Percentiles rank a stretch among this genome's conserved stretches.
These are phyloP conservation scores for Xylaria sp. DNA, from an alignment of 2,329 filamentous ascomycete species.

Conservation along the genomic window DNA sequence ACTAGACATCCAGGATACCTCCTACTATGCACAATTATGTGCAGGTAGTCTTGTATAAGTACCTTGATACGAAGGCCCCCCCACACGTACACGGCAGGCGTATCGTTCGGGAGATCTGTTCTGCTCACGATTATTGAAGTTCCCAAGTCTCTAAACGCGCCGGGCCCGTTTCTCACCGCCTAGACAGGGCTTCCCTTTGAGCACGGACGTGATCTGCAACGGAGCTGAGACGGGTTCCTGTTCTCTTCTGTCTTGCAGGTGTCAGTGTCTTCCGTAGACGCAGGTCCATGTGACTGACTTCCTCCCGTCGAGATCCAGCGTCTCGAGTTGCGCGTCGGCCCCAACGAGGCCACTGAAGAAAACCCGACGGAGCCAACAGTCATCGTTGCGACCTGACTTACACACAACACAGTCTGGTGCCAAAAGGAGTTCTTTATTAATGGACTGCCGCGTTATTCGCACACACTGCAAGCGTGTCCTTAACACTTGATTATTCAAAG, in stretches of 20 bases:
- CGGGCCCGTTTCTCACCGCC: background rate
- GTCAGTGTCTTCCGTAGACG: background rate
- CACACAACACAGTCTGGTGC: background rate
- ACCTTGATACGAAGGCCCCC: background rate
- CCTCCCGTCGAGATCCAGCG: background rate
- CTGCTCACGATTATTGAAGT: background rate
- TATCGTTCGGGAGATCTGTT: background rate
- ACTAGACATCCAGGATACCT: background rate
- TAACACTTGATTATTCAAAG: background rate
- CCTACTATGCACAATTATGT: background rate
- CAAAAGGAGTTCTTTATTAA: background rate
- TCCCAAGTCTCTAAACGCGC: background rate
- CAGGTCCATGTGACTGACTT: conserved; percentile 10
- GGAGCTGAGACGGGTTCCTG: background rate
- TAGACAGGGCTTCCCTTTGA: background rate
- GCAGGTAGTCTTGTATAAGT: background rate
- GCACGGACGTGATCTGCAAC: background rate
- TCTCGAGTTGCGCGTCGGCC: background rate
- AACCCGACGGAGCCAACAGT: background rate
- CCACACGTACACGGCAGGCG: conserved; percentile 1
- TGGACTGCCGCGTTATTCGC: background rate
- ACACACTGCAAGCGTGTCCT: background rate
- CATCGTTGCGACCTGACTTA: background rate
- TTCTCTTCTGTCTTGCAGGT: conserved; percentile 6
- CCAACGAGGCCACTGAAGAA: background rate